These are phyloP conservation scores for Gossypium trilobum DNA, from an alignment of 441 rosid species.

Conservation along the genomic window DNA sequence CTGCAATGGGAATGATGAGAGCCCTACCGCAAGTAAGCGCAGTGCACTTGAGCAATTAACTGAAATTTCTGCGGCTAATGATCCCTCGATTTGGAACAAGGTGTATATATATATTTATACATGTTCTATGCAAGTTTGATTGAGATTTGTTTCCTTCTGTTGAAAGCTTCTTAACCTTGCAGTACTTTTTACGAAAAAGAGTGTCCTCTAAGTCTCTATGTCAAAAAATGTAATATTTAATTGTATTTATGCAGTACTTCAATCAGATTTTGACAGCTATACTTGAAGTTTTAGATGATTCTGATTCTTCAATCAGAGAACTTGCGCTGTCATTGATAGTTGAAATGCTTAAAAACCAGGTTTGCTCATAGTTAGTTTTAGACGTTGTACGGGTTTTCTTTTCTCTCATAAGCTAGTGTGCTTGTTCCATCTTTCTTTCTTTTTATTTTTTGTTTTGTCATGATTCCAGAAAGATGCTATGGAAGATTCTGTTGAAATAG, in stretches of 20 bases:
- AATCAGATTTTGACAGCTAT: conserved; percentile 94
- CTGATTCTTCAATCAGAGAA: conserved; percentile 67
- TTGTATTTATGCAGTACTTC: conserved; percentile 61
- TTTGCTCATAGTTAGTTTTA: conserved; percentile 13
- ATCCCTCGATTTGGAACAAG: conserved; percentile 65
- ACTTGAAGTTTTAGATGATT: conserved; percentile 83
- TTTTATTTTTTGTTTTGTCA: neutral
- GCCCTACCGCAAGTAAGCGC: conserved; percentile 44
- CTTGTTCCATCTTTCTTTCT: neutral
- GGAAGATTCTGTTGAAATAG: conserved; percentile 87
- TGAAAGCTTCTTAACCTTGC: neutral
- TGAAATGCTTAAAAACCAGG: conserved; percentile 91
- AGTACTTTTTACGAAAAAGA: neutral
- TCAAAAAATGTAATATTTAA: conserved; percentile 1
- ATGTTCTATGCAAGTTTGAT: neutral
- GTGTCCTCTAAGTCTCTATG: neutral
- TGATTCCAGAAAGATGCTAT: conserved; percentile 61
- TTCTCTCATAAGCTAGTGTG: neutral
- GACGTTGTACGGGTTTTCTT: conserved; percentile 3
- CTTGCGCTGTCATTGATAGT: conserved; percentile 63
- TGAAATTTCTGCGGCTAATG: conserved; percentile 63
- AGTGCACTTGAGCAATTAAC: conserved; percentile 75
- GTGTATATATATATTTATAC: conserved; percentile 24
- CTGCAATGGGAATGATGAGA: conserved; percentile 55
- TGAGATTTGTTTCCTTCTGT: neutral